A percentile compares a stretch with the other conserved stretches of the same genome.
Conservation (phyloP, 2,329 filamentous ascomycete species). For the Nothophaeocryptopus gaeumannii region DNA sequence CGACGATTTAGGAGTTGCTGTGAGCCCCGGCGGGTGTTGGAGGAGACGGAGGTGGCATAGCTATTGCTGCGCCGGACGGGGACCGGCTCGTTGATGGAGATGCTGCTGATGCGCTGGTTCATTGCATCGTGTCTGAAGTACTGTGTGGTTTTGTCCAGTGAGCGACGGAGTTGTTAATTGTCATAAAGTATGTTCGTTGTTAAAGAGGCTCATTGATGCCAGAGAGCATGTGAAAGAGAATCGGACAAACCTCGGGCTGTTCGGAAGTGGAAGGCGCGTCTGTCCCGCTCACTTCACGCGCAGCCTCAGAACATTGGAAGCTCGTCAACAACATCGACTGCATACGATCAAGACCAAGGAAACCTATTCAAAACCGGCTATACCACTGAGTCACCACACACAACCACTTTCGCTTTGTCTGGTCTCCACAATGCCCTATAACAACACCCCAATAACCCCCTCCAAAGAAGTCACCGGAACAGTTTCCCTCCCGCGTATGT, state of each 20-base stretch:
- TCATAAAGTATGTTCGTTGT: neutral
- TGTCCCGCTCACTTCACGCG: too few species aligned
- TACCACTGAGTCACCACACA: too few species aligned
- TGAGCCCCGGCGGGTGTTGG: conserved; percentile 7
- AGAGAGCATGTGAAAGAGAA: conserved; percentile 12
- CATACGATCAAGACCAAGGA: too few species aligned
- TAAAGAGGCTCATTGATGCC: conserved; percentile 1
- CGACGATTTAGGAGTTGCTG: conserved; percentile 56
- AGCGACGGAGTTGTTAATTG: too few species aligned
- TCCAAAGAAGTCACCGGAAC: conserved; percentile 80
- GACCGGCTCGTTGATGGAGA: conserved; percentile 28
- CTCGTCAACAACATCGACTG: too few species aligned
- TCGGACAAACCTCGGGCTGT: too few species aligned
- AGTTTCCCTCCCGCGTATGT: conserved; percentile 78
- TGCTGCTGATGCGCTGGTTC: conserved; percentile 42
- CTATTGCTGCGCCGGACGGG: conserved; percentile 21
- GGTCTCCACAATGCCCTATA: conserved; percentile 72
- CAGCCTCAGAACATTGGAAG: neutral
- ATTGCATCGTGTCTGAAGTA: conserved; percentile 38
- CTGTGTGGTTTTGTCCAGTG: too few species aligned
- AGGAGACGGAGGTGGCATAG: conserved; percentile 22
- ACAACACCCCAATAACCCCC: conserved; percentile 77
- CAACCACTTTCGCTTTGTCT: too few species aligned
- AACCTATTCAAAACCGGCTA: too few species aligned
- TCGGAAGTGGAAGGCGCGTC: conserved; percentile 5